Evolutionary conservation across 169 alveolate species (phyloP).

Genomic region (Cryptosporidium canis): DNA sequence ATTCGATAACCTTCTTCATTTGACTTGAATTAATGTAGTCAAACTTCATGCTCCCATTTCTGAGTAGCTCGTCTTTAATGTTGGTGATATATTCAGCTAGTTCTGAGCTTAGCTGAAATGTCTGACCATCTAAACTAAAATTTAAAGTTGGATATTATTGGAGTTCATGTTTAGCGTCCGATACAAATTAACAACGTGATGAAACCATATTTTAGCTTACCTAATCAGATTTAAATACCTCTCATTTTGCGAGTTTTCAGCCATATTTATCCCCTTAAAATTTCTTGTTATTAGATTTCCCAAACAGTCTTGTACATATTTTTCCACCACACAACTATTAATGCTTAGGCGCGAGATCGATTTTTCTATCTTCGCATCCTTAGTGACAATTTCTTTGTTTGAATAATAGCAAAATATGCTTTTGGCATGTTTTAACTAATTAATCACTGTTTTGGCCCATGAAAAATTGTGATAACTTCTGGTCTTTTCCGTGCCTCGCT

Average conservation of each 20-base stretch:
- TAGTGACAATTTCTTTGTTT: too few species aligned
- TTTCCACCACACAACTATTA: not conserved
- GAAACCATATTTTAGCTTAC: constrained; percentile 12
- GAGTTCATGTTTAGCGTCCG: not conserved
- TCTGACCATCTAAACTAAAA: constrained; percentile 25
- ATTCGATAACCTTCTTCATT: constrained; percentile 53
- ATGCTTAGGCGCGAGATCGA: not conserved
- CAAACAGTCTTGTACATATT: not conserved
- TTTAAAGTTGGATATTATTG: not conserved
- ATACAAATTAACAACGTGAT: not conserved
- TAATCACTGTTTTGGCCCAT: too few species aligned
- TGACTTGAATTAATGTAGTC: constrained; percentile 35
- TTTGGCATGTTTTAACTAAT: too few species aligned
- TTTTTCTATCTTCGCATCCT: too few species aligned
- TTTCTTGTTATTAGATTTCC: not conserved
- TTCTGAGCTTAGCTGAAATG: not conserved
- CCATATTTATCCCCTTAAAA: not conserved
- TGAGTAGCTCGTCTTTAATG: constrained; percentile 12
- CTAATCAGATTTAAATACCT: constrained; percentile 16
- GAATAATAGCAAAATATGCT: too few species aligned
- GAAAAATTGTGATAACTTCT: too few species aligned
- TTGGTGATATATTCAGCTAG: constrained; percentile 11
- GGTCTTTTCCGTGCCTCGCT: too few species aligned
- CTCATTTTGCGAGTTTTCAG: not conserved
- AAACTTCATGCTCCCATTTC: constrained; percentile 3